These are phyloP conservation scores for Citrus sp. DNA, from an alignment of 345 rosid genomes.

Conservation along the genomic window DNA sequence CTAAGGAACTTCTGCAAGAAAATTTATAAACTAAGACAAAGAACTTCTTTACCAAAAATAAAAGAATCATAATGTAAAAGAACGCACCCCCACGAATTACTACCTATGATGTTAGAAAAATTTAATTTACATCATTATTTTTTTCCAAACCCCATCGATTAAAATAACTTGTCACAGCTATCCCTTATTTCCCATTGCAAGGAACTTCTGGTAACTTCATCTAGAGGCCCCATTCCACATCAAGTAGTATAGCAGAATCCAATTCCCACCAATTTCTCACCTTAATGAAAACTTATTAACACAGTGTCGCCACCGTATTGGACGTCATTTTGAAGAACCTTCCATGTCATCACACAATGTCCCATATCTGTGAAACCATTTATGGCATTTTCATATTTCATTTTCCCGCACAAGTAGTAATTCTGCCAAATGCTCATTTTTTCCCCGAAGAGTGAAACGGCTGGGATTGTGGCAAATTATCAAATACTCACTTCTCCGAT, in stretches of 20 bases:
- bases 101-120: background rate
- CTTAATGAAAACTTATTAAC: background rate
- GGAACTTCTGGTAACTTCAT: background rate
- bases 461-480: too few relatives aligned
- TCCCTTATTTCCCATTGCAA: background rate
- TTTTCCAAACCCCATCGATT: background rate
- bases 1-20: conserved; percentile 44
- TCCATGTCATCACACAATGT: background rate
- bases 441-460: fast-evolving
- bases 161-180: background rate
- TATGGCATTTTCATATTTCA: background rate
- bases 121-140: background rate
- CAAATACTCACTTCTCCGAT: too few relatives aligned
- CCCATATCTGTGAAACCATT: background rate
- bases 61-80: background rate
- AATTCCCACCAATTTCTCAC: background rate
- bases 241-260: background rate
- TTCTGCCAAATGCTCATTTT: background rate
- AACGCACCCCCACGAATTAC: background rate
- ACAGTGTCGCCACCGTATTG: too few relatives aligned
- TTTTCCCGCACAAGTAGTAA: background rate
- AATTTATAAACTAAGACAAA: background rate
- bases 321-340: background rate
- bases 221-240: background rate
- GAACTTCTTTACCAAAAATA: background rate